Percentiles rank a stretch among this genome's conserved stretches.
Conservation (phyloP, 768 basidiomycete species). For the Russula sp. region DNA sequence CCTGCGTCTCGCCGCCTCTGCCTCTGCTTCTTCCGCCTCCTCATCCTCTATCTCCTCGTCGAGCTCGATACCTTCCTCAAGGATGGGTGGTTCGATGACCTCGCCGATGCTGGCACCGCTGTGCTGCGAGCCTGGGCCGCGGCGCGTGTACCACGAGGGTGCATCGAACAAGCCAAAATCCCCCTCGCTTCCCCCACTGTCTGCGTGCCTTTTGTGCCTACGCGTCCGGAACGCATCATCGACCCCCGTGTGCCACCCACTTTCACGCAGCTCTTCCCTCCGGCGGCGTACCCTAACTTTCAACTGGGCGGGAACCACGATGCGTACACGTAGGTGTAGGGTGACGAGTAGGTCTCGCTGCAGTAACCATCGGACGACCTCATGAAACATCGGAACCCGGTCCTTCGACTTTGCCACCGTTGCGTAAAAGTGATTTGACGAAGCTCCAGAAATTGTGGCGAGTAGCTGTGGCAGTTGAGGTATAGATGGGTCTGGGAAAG, state of each 20-base stretch:
- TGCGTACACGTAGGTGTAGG: slow-evolving; percentile 76
- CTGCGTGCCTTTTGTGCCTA: slow-evolving; percentile 1
- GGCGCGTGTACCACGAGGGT: slow-evolving; percentile 37
- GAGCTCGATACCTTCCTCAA: slow-evolving; percentile 29
- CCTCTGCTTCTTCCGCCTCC: slow-evolving; percentile 28
- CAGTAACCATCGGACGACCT: slow-evolving; percentile 88
- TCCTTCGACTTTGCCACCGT: slow-evolving; percentile 67
- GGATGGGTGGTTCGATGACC: slow-evolving; percentile 29
- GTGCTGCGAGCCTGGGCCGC: slow-evolving; percentile 33
- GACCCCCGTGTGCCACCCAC: slow-evolving; percentile 29
- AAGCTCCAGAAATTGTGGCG: slow-evolving; percentile 62
- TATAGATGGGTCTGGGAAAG: slow-evolving; percentile 54
- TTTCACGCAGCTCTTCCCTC: slow-evolving; percentile 31
- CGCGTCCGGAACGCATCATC: slow-evolving; percentile 3
- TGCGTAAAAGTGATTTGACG: slow-evolving; percentile 72
- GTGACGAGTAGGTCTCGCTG: slow-evolving; percentile 80
- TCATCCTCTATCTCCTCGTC: slow-evolving; percentile 26
- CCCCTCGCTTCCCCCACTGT: slow-evolving; percentile 7
- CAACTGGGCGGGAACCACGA: slow-evolving; percentile 69
- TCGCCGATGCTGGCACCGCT: slow-evolving; percentile 21
- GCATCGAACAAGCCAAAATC: slow-evolving; percentile 14
- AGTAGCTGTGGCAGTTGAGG: slow-evolving; percentile 69
- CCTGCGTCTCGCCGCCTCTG: slow-evolving; percentile 27
- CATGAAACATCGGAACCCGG: slow-evolving; percentile 60
- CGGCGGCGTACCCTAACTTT: slow-evolving; percentile 56